These are phyloP conservation scores for Petunia axillaris DNA, from an alignment of 257 asterid species.

Conservation along the genomic window DNA sequence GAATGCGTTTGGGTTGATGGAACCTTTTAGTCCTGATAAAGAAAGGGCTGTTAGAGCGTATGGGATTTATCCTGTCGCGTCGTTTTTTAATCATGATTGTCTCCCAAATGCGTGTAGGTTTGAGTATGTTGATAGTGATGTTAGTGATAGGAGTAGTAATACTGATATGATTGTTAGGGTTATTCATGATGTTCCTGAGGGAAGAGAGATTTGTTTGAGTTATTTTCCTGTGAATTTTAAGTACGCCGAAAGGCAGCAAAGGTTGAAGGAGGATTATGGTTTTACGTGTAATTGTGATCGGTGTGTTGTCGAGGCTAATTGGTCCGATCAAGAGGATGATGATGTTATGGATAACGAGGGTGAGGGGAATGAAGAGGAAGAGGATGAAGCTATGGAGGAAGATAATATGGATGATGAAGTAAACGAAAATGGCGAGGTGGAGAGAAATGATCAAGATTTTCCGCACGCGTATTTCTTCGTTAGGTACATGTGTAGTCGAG, in stretches of 20 bases:
- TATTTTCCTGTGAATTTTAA: slow-evolving; percentile 86
- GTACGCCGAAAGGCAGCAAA: slow-evolving; percentile 75
- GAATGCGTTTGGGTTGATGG: slow-evolving; percentile 91
- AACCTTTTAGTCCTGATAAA: slow-evolving; percentile 48
- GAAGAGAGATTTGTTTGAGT: slow-evolving; percentile 83
- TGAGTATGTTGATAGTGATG: slow-evolving; percentile 70
- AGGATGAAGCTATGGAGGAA: slow-evolving; percentile 52
- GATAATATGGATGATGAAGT: slow-evolving; percentile 45
- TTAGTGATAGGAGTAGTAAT: slow-evolving; percentile 33
- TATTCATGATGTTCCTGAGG: slow-evolving; percentile 74
- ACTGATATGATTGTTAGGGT: slow-evolving; percentile 68
- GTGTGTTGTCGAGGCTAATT: slow-evolving; percentile 87
- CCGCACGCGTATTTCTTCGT: slow-evolving; percentile 90
- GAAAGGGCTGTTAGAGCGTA: slow-evolving; percentile 88
- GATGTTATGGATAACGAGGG: slow-evolving; percentile 41
- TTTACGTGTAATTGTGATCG: slow-evolving; percentile 85
- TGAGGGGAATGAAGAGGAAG: slow-evolving; percentile 26
- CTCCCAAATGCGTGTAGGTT: slow-evolving; percentile 96
- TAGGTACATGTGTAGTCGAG: slow-evolving; percentile 74
- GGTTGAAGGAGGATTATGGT: slow-evolving; percentile 88
- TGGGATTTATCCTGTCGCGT: slow-evolving; percentile 77
- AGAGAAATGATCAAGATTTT: slow-evolving; percentile 50
- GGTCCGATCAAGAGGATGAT: slow-evolving; percentile 81
- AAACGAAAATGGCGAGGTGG: slow-evolving; percentile 35
- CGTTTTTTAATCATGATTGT: slow-evolving; percentile 96